A percentile compares a stretch with the other conserved stretches of the same genome.
Evolutionary conservation across 345 rosid species (phyloP).

Genomic region (Populus davidiana): DNA sequence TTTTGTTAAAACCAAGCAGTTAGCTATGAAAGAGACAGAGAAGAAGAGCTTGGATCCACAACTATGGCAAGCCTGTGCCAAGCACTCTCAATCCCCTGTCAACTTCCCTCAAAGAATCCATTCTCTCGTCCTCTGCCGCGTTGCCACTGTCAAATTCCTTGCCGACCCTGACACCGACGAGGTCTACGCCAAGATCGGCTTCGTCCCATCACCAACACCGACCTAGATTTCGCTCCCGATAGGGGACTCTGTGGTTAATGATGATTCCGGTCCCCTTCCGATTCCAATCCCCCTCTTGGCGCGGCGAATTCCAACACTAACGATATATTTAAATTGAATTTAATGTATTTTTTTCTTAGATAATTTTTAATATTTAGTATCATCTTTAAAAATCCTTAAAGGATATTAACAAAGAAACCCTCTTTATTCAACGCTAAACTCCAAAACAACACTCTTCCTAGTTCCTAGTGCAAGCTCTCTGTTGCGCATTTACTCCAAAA

Average conservation of each 20-base stretch:
- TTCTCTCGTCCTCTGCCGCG: constrained; percentile 17
- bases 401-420: no score
- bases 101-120: constrained; percentile 15
- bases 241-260: background rate
- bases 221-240: constrained; percentile 35
- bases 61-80: constrained; percentile 30
- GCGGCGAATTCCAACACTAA: constrained; percentile 25
- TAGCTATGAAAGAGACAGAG: constrained; percentile 35
- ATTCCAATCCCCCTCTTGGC: constrained; percentile 22
- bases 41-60: constrained; percentile 17
- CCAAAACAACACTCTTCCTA: no score
- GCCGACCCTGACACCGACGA: constrained; percentile 25
- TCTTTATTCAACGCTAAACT: no score
- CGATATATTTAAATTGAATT: no score
- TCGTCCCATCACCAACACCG: constrained; percentile 13
- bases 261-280: constrained; percentile 13
- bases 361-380: no score
- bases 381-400: no score
- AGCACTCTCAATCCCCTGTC: constrained; percentile 18
- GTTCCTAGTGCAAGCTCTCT: no score
- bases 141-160: constrained; percentile 16
- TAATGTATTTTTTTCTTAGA: no score
- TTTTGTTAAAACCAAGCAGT: constrained; percentile 1
- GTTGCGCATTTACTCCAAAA: no score
- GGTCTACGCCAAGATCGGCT: constrained; percentile 18